A percentile compares a stretch with the other conserved stretches of the same genome.
Evolutionary conservation across 345 rosid species (phyloP).

Genomic region (Cochlearia excelsa): DNA sequence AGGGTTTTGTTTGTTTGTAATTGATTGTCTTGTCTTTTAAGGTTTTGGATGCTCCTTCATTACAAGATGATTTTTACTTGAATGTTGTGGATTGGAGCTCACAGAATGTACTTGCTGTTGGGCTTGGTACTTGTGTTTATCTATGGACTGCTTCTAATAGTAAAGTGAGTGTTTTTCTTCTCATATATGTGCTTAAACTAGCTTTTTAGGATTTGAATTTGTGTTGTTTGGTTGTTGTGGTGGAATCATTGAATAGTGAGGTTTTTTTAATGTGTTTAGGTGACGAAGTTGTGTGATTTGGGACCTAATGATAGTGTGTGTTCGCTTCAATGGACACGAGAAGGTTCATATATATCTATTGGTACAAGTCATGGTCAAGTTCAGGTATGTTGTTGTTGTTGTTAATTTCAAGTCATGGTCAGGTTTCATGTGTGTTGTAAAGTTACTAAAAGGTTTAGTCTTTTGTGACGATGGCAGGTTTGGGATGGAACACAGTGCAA

Average conservation of each 20-base stretch:
- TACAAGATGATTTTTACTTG: conserved; percentile 96
- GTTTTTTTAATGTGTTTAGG: conserved; percentile 42
- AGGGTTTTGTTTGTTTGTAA: neutral
- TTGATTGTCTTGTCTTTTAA: conserved; percentile 26
- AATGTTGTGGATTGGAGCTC: conserved; percentile 98
- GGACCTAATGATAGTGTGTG: conserved; percentile 86
- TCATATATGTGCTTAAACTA: neutral
- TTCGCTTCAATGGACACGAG: conserved; percentile 93
- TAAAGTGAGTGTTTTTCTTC: conserved; percentile 52
- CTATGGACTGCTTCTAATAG: conserved; percentile 96
- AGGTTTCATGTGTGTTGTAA: neutral
- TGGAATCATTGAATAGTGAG: conserved; percentile 9
- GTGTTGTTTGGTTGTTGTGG: neutral
- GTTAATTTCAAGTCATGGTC: neutral
- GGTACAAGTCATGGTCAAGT: conserved; percentile 87
- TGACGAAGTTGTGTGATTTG: conserved; percentile 86
- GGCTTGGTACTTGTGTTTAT: conserved; percentile 94
- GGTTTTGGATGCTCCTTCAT: conserved; percentile 97
- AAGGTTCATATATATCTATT: conserved; percentile 85
- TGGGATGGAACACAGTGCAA: conserved; percentile 95
- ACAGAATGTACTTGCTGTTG: conserved; percentile 93
- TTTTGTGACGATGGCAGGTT: conserved; percentile 41
- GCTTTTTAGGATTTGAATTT: neutral
- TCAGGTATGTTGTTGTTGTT: conserved; percentile 55
- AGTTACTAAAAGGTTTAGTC: neutral